A percentile compares a stretch with the other conserved stretches of the same genome.
Conservation (phyloP, 2,329 filamentous ascomycete genomes). For the Chaetomium olivaceum region DNA sequence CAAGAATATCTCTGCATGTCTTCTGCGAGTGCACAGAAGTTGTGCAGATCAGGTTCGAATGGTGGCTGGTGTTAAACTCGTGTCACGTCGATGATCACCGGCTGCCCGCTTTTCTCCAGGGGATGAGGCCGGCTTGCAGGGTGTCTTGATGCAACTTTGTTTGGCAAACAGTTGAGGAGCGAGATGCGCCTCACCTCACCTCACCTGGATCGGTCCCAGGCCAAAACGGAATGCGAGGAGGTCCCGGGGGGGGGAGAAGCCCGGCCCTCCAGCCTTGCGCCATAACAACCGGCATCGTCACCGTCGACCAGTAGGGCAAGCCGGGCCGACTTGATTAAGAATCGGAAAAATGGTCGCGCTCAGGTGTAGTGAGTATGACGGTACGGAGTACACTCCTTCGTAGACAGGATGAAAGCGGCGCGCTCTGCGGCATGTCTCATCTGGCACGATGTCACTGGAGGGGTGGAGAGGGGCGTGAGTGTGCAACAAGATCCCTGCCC, state of each 20-base stretch:
- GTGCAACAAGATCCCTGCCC: conserved; percentile 10
- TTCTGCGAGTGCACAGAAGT: not conserved
- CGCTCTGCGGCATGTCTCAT: not conserved
- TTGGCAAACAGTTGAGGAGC: not conserved
- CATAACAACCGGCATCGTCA: not conserved
- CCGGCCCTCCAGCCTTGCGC: not conserved
- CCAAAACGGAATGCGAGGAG: not conserved
- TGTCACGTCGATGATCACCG: not conserved
- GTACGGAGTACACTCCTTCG: not conserved
- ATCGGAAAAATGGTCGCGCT: not conserved
- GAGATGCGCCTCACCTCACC: not conserved
- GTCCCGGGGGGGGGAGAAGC: not conserved
- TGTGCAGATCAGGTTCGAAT: not conserved
- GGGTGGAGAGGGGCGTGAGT: not conserved
- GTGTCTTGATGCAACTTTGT: not conserved
- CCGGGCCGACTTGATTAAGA: not conserved
- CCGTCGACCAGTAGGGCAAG: not conserved
- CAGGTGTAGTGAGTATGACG: not conserved
- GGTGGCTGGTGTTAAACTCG: not conserved
- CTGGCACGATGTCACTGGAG: not conserved
- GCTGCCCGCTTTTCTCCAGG: not conserved
- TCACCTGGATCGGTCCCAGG: not conserved
- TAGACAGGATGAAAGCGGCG: not conserved
- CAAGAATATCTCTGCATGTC: conserved; percentile 4
- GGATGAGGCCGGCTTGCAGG: not conserved